phyloP scores from a whole-genome alignment of 352 stramenopile species.

The Pythium dissotocum region DNA sequence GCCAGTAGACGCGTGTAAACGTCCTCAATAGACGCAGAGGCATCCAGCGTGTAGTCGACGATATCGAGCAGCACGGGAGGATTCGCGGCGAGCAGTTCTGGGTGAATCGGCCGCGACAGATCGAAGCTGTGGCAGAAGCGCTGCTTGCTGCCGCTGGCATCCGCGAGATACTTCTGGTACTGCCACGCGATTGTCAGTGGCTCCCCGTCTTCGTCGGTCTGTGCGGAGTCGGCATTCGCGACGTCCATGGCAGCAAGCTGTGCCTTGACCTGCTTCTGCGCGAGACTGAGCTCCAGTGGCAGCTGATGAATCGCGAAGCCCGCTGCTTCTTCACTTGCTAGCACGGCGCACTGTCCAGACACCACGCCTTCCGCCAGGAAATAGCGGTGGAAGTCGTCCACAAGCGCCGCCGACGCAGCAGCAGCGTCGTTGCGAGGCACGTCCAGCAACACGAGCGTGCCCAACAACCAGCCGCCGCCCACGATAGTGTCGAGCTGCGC shows the following conservation, averaged over 20 bases:
- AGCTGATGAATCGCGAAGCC: constrained; percentile 44
- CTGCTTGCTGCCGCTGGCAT: constrained; percentile 12
- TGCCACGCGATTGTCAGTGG: constrained; percentile 75
- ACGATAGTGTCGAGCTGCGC: constrained; percentile 54
- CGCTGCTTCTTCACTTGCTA: constrained; percentile 41
- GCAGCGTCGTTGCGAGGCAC: constrained; percentile 27
- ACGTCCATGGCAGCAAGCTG: constrained; percentile 34
- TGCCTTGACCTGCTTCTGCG: constrained; percentile 66
- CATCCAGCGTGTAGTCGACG: neutral
- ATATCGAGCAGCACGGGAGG: constrained; percentile 37
- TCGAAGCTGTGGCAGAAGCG: constrained; percentile 81
- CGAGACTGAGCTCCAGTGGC: constrained; percentile 64
- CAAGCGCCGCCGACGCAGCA: constrained; percentile 32
- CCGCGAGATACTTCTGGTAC: constrained; percentile 61
- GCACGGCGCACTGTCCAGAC: constrained; percentile 38
- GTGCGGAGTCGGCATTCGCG: neutral
- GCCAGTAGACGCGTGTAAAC: constrained; percentile 38
- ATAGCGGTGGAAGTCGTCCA: constrained; percentile 62
- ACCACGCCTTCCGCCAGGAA: constrained; percentile 62
- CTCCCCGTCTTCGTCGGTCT: neutral
- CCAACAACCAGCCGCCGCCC: constrained; percentile 54
- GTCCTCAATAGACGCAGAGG: neutral
- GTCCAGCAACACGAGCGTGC: constrained; percentile 56
- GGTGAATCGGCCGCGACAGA: constrained; percentile 58
- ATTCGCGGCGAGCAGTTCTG: constrained; percentile 48